These are phyloP conservation scores for Mycena crocata DNA, from an alignment of 768 basidiomycete species.

Conservation along the genomic window DNA sequence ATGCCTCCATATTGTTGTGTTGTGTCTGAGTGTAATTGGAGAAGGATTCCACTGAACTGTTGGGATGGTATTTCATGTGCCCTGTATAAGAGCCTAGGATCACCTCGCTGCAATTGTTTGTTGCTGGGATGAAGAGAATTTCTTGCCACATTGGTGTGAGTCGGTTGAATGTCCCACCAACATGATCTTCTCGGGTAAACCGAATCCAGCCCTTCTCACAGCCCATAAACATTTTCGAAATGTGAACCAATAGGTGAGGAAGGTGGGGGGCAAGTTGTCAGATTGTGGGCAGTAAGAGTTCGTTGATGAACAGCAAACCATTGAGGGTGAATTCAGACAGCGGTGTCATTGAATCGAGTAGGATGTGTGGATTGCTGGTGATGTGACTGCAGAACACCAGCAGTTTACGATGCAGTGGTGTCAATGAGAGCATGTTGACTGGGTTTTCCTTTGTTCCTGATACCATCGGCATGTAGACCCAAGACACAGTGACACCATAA, in stretches of 20 bases:
- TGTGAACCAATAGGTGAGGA: neutral
- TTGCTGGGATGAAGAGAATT: constrained; percentile 29
- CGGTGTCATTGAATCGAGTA: neutral
- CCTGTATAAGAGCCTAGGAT: constrained; percentile 31
- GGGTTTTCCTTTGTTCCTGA: constrained; percentile 28
- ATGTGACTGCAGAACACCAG: constrained; percentile 30
- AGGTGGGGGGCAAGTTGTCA: neutral
- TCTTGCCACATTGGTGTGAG: constrained; percentile 36
- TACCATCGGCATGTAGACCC: constrained; percentile 38
- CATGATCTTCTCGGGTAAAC: neutral
- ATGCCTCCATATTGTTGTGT: constrained; percentile 31
- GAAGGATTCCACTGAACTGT: constrained; percentile 25
- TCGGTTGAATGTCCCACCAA: constrained; percentile 8
- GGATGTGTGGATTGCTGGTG: constrained; percentile 16
- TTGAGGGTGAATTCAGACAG: neutral
- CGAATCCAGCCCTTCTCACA: neutral
- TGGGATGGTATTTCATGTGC: too few relatives aligned
- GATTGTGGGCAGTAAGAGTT: neutral
- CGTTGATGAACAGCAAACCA: neutral
- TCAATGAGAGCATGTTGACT: constrained; percentile 29
- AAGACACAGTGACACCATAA: constrained; percentile 36
- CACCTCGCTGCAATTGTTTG: constrained; percentile 39
- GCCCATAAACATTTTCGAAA: constrained; percentile 1
- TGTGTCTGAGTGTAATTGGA: constrained; percentile 18
- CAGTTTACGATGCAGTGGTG: constrained; percentile 34